Evolutionary conservation across 139 green algal species (phyloP), one percentile per base, ranked within the genome.

Genomic region (Haematococcus lacustris): DNA sequence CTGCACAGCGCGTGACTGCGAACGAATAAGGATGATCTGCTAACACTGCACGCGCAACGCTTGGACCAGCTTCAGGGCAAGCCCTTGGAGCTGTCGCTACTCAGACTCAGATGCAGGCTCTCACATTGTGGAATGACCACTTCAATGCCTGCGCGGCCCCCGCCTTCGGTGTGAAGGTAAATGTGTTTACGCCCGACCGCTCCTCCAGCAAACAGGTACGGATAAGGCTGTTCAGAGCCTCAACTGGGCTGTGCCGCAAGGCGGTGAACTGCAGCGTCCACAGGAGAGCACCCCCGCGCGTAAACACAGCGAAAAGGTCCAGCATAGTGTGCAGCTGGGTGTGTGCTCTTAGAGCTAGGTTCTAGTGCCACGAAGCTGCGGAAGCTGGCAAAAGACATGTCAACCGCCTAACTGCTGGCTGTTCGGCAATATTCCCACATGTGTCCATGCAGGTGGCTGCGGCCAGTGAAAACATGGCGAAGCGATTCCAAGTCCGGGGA

Each of bases 51-150:
- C n/a, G n/a, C n/a, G n/a, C 43, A 53, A 17, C 43, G 17, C 9
- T 17, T 53, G 43, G 9, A 53, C 9, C 43, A 53, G 9, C 9
- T 17, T 17, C 9, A 28, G 9, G 17, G 43, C 43, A 53, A 9
- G 9, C 9, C 43, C 43, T 28, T 53, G 9, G 17, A 17, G 43
- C 43, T 53, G 43, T 53, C 17, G 43, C 43, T 53, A 17, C 47
- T 28, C 47, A 57, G 13, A 21, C 21, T 57, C 13, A 57, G 13
- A 28, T 57, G 47, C 13, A 57, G 47, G 13, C 47, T 57, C 78
- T 73, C 68, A 93, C 92, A 73, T 98, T 98, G 80, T 98, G 88
- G 47, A 98, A 89, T 0, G 82, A 89, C 95, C 94, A 98, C 77
- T 98, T 98, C 1, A 98, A 65, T 1, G 88, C 88, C 82, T 98